Percentiles rank a stretch among this genome's conserved stretches.
Evolutionary conservation across 495 filamentous ascomycete genomes (phyloP).

Genomic region (Penicillium nucicola): DNA sequence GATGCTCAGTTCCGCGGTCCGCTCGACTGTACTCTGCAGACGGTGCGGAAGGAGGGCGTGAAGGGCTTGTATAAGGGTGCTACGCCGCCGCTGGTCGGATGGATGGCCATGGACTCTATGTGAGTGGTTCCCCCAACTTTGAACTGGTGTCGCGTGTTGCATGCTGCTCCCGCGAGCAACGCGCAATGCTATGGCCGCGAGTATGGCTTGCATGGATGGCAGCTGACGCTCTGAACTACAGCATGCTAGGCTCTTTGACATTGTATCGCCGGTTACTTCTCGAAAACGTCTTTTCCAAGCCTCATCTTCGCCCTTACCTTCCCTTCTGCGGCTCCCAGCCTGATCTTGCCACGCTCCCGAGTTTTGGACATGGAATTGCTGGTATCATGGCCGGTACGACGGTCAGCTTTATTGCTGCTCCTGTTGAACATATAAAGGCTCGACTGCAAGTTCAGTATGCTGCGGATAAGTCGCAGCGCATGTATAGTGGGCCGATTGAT

Average conservation of each 20-base stretch:
- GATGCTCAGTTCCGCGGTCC: conserved; percentile 77
- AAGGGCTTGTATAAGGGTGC: conserved; percentile 83
- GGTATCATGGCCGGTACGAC: conserved; percentile 85
- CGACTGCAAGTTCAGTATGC: conserved; percentile 90
- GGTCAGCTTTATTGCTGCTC: conserved; percentile 87
- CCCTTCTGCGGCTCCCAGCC: conserved; percentile 29
- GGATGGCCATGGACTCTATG: conserved; percentile 98
- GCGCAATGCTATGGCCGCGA: background rate
- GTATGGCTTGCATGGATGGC: background rate
- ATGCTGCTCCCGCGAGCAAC: no score
- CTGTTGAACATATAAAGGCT: conserved; percentile 94
- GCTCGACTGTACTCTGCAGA: conserved; percentile 79
- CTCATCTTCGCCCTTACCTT: conserved; percentile 37
- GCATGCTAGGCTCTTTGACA: conserved; percentile 88
- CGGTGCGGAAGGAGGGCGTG: conserved; percentile 75
- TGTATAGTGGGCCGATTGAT: conserved; percentile 86
- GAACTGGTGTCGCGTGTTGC: no score
- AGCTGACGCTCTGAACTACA: conserved; percentile 13
- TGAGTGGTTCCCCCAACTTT: no score
- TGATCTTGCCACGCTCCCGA: conserved; percentile 56
- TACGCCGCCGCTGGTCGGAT: conserved; percentile 85
- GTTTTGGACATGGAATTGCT: conserved; percentile 79
- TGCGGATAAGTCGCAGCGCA: conserved; percentile 64
- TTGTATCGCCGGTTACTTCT: conserved; percentile 80
- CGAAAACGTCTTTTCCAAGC: conserved; percentile 70